Percentiles rank a stretch among this genome's conserved stretches.
Conservation (phyloP, 139 green algal genomes). For the Tetraselmis chui region DNA sequence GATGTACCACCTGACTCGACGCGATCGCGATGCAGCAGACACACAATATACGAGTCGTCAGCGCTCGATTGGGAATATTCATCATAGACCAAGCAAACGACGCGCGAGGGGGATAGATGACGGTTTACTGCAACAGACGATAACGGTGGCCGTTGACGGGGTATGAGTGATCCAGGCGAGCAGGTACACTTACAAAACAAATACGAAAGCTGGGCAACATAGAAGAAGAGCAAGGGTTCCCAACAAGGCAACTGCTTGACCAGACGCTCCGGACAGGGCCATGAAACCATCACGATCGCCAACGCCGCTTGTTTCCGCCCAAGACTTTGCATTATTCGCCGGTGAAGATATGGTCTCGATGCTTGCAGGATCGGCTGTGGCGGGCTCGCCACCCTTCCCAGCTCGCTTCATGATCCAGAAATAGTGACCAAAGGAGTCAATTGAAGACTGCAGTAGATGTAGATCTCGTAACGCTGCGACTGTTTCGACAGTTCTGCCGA, state of each 20-base stretch:
- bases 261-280: constrained; percentile 27
- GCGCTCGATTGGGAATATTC: not conserved
- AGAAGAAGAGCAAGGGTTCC: constrained; percentile 33
- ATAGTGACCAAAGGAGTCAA: too few relatives aligned
- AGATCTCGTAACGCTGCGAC: too few relatives aligned
- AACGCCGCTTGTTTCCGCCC: constrained; percentile 22
- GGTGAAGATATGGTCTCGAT: not conserved
- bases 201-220: constrained; percentile 26
- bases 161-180: not conserved
- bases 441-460: too few relatives aligned
- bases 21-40: not conserved
- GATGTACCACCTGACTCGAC: constrained; percentile 26
- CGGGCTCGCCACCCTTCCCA: not conserved
- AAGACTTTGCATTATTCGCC: constrained; percentile 11
- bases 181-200: constrained; percentile 24
- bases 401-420: not conserved
- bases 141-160: constrained; percentile 4
- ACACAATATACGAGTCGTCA: constrained; percentile 1
- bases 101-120: not conserved
- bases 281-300: constrained; percentile 17
- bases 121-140: not conserved
- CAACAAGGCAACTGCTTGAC: constrained; percentile 9
- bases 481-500: too few relatives aligned
- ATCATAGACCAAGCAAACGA: not conserved
- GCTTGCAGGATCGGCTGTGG: not conserved